phyloP scores from a whole-genome alignment of 1,284 basidiomycete species.

The Leucoagaricus sp. region DNA sequence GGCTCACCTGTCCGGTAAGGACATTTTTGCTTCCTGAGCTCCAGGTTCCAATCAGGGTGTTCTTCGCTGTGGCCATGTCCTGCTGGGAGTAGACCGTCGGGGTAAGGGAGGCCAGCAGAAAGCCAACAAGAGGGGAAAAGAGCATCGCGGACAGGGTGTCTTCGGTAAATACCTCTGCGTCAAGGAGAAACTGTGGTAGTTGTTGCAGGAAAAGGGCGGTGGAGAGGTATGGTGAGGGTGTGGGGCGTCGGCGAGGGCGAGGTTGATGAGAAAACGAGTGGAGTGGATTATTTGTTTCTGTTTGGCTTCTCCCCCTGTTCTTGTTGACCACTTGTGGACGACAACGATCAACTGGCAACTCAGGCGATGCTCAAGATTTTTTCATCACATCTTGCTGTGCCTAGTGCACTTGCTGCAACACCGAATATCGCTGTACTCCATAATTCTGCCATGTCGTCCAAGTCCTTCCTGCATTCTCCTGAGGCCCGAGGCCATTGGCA shows the following conservation, averaged over 20 bases:
- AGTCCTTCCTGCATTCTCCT: too few relatives aligned
- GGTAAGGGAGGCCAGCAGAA: conserved; percentile 45
- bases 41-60: conserved; percentile 84
- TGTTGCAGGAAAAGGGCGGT: conserved; percentile 4
- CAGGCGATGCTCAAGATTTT: background rate
- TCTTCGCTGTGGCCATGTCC: conserved; percentile 51
- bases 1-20: conserved; percentile 80
- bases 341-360: conserved; percentile 5
- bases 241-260: conserved; percentile 22
- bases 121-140: conserved; percentile 32
- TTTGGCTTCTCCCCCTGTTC: conserved; percentile 34
- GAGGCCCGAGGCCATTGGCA: too few relatives aligned
- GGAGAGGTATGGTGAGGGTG: conserved; percentile 16
- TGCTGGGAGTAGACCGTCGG: conserved; percentile 23
- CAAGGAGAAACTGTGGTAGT: conserved; percentile 8
- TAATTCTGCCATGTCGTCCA: too few relatives aligned
- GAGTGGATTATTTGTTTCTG: conserved; percentile 32
- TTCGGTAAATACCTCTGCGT: conserved; percentile 10
- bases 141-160: conserved; percentile 35
- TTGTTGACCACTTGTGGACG: conserved; percentile 13
- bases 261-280: conserved; percentile 28
- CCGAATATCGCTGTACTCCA: too few relatives aligned
- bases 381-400: background rate
- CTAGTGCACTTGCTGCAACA: background rate
- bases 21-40: conserved; percentile 76